Conservation (phyloP, 805 yeast genomes). For the Saccharomycopsis lassenensis region DNA sequence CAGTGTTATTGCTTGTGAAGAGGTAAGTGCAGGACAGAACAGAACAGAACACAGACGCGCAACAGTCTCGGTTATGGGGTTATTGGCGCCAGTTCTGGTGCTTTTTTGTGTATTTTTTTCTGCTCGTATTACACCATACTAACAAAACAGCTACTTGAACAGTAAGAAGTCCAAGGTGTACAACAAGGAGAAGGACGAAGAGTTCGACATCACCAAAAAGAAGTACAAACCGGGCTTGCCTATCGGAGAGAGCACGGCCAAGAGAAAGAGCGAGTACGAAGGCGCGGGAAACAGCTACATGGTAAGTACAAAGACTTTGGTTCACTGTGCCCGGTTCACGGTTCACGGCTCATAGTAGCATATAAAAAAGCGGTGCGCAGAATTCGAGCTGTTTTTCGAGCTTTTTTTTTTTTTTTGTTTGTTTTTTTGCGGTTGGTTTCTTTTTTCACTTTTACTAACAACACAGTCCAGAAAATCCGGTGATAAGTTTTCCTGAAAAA, state of each 20-base stretch:
- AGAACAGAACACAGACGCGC: not conserved
- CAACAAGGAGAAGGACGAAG: constrained; percentile 10
- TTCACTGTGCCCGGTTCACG: no score
- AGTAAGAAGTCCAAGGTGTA: constrained; percentile 28
- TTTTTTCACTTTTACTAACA: no score
- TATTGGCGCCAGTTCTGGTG: not conserved
- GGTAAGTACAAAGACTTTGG: constrained; percentile 1
- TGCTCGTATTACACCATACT: no score
- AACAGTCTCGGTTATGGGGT: not conserved
- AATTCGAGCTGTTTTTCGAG: no score
- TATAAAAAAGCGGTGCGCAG: no score
- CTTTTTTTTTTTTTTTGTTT: no score
- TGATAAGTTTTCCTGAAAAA: constrained; percentile 28
- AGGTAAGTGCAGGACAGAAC: constrained; percentile 20
- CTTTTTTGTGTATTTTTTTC: no score
- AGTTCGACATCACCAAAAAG: not conserved
- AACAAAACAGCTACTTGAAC: constrained; percentile 24
- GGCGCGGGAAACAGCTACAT: constrained; percentile 53
- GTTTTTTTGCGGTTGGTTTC: no score
- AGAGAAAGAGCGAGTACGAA: constrained; percentile 52
- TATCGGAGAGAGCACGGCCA: constrained; percentile 25
- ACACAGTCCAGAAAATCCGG: constrained; percentile 45
- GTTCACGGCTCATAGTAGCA: no score
- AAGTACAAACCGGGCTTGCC: constrained; percentile 48
- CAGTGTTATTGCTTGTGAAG: constrained; percentile 23